phyloP scores from a whole-genome alignment of 495 filamentous ascomycete species.

The Penicillium alfredii region DNA sequence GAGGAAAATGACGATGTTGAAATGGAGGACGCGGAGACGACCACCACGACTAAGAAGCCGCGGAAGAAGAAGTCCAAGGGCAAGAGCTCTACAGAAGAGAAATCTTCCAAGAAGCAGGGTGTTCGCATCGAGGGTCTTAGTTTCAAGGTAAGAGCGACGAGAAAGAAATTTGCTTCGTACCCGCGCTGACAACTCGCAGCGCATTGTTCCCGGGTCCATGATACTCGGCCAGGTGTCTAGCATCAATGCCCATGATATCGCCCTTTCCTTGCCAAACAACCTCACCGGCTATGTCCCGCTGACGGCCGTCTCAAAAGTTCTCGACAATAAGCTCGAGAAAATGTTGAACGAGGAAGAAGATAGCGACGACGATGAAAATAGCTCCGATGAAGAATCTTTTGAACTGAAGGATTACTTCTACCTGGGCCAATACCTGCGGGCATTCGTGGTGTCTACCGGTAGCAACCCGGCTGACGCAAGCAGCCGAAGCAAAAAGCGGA shows the following conservation, averaged over 20 bases:
- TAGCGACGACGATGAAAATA: constrained; percentile 46
- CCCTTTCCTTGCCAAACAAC: constrained; percentile 83
- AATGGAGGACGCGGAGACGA: constrained; percentile 42
- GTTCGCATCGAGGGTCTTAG: constrained; percentile 80
- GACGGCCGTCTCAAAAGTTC: constrained; percentile 75
- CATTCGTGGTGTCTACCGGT: constrained; percentile 70
- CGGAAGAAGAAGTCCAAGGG: constrained; percentile 43
- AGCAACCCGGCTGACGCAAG: constrained; percentile 47
- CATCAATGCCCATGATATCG: constrained; percentile 72
- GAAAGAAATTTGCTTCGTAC: neutral
- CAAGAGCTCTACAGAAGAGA: constrained; percentile 42
- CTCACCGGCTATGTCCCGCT: constrained; percentile 83
- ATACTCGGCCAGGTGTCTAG: constrained; percentile 80
- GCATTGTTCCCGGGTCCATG: constrained; percentile 73
- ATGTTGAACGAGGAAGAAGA: constrained; percentile 54
- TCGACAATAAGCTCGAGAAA: constrained; percentile 61
- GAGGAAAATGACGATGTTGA: constrained; percentile 36
- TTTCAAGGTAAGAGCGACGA: constrained; percentile 61
- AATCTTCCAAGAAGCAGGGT: constrained; percentile 44
- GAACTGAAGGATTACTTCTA: constrained; percentile 68
- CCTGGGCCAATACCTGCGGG: constrained; percentile 84
- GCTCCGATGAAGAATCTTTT: constrained; percentile 51
- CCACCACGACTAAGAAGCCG: constrained; percentile 44
- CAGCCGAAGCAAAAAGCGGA: constrained; percentile 66
- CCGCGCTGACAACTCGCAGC: constrained; percentile 49